A percentile compares a stretch with the other conserved stretches of the same genome.
These are phyloP conservation scores for Herpetomonas samuelpessoai DNA, from an alignment of 208 protist species.

Conservation along the genomic window DNA sequence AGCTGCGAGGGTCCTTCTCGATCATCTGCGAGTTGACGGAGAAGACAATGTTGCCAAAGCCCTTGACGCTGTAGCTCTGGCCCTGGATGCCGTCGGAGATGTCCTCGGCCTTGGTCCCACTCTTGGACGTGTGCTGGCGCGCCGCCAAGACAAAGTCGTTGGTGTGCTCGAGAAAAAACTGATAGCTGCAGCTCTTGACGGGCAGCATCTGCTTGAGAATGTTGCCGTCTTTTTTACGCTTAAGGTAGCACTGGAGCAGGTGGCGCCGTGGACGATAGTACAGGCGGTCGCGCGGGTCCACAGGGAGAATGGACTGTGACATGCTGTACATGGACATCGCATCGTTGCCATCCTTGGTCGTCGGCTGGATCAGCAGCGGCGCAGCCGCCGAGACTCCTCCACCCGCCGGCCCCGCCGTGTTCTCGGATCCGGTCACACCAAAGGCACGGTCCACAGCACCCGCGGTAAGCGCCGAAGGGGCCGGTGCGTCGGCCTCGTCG, in stretches of 20 bases:
- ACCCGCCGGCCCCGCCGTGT: not conserved
- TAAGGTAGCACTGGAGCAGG: slow-evolving; percentile 45
- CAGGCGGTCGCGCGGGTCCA: slow-evolving; percentile 41
- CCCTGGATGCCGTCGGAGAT: slow-evolving; percentile 24
- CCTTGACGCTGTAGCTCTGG: slow-evolving; percentile 21
- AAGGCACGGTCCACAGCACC: slow-evolving; percentile 9
- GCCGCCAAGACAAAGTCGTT: slow-evolving; percentile 41
- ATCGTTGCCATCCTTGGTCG: slow-evolving; percentile 34
- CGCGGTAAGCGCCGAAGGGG: not conserved
- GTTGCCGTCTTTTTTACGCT: slow-evolving; percentile 19
- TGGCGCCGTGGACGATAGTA: slow-evolving; percentile 43
- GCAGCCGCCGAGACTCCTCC: not conserved
- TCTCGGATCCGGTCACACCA: not conserved
- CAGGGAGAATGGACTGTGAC: slow-evolving; percentile 36
- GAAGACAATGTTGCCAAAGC: slow-evolving; percentile 28
- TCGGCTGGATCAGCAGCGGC: slow-evolving; percentile 26
- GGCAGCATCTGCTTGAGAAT: slow-evolving; percentile 16
- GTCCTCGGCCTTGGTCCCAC: slow-evolving; percentile 19
- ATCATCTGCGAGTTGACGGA: slow-evolving; percentile 25
- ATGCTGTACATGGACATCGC: slow-evolving; percentile 44
- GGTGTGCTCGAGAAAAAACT: slow-evolving; percentile 38
- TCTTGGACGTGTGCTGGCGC: slow-evolving; percentile 11
- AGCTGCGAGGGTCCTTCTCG: slow-evolving; percentile 27
- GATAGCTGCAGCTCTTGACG: slow-evolving; percentile 19
- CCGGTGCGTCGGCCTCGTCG: not conserved